These are phyloP conservation scores for Pisolithus microcarpus DNA, from an alignment of 768 basidiomycete genomes.

Conservation along the genomic window DNA sequence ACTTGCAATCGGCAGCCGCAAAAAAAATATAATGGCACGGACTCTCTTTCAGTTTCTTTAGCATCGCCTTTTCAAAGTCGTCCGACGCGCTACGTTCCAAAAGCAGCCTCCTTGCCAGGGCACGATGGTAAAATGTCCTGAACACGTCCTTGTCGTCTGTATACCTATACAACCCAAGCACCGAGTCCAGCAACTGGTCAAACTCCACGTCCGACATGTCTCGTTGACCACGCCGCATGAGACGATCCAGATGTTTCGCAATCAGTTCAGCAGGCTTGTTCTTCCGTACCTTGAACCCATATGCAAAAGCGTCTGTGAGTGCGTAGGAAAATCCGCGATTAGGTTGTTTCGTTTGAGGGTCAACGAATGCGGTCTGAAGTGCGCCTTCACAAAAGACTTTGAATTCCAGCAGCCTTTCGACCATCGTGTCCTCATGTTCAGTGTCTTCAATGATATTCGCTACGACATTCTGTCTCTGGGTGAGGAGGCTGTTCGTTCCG, in stretches of 20 bases:
- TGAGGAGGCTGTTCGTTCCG: background rate
- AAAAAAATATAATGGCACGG: conserved; percentile 26
- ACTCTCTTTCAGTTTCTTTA: conserved; percentile 81
- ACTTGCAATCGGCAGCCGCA: conserved; percentile 11
- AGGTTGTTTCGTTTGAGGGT: conserved; percentile 28
- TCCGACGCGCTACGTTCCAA: conserved; percentile 80
- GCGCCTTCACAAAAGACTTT: conserved; percentile 51
- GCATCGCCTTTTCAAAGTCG: conserved; percentile 78
- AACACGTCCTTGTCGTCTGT: conserved; percentile 94
- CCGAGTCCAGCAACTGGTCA: conserved; percentile 54
- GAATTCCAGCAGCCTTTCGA: conserved; percentile 61
- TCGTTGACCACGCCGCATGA: conserved; percentile 84
- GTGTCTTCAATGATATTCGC: conserved; percentile 58
- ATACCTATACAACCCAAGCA: conserved; percentile 71
- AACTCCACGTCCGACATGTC: conserved; percentile 57
- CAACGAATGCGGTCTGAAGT: conserved; percentile 46
- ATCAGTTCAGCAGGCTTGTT: conserved; percentile 90
- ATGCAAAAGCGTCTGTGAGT: conserved; percentile 61
- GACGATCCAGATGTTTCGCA: conserved; percentile 81
- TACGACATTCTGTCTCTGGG: conserved; percentile 42
- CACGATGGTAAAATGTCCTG: conserved; percentile 84
- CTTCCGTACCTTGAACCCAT: conserved; percentile 66
- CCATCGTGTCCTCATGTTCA: conserved; percentile 68
- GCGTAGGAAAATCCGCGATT: conserved; percentile 61
- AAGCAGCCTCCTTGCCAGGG: conserved; percentile 79